A percentile compares a stretch with the other conserved stretches of the same genome.
Conservation (phyloP, 208 protist species). For the Leishmania turanica region DNA sequence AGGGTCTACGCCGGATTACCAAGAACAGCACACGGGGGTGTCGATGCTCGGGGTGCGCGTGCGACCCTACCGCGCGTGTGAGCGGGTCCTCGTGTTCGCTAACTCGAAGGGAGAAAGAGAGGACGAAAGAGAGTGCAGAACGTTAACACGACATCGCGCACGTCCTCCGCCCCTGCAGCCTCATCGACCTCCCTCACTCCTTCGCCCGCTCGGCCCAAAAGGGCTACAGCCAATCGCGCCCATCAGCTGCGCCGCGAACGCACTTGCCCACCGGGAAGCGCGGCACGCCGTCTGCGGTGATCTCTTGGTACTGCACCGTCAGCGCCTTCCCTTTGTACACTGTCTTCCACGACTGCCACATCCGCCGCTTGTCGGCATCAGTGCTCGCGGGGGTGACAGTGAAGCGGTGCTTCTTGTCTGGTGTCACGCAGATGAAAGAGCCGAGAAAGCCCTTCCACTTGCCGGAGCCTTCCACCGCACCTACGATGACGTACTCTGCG, state of each 20-base stretch:
- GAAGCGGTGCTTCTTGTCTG: constrained; percentile 57
- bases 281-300: constrained; percentile 80
- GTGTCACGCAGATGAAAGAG: constrained; percentile 78
- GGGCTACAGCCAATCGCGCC: constrained; percentile 76
- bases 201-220: not conserved
- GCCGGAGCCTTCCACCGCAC: constrained; percentile 79
- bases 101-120: not conserved
- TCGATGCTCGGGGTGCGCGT: not conserved
- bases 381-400: constrained; percentile 80
- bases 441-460: constrained; percentile 85
- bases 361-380: constrained; percentile 61
- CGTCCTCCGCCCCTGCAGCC: not conserved
- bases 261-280: constrained; percentile 88
- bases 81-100: not conserved
- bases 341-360: constrained; percentile 70
- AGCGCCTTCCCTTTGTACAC: constrained; percentile 78
- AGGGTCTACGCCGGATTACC: not conserved
- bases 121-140: not conserved
- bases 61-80: not conserved
- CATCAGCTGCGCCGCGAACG: constrained; percentile 67
- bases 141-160: not conserved
- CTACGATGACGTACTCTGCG: constrained; percentile 86
- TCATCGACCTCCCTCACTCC: not conserved
- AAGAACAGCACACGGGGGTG: not conserved
- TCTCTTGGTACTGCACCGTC: constrained; percentile 90